phyloP scores from a whole-genome alignment of 2,329 filamentous ascomycete species.

The Emmonsia crescens region DNA sequence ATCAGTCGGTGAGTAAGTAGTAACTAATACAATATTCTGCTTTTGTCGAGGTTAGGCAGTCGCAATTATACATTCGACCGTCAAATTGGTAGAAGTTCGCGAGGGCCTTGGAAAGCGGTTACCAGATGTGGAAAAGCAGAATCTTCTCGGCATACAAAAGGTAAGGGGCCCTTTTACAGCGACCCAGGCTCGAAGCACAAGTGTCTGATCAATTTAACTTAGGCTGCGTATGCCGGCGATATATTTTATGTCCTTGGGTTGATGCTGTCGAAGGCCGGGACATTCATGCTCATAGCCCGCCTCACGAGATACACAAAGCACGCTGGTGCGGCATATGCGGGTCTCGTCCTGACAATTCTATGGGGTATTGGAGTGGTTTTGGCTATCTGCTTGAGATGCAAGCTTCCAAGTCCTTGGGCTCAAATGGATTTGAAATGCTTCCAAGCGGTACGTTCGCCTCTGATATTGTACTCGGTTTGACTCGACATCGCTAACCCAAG shows the following conservation, averaged over 20 bases:
- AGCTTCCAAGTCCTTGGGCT: slow-evolving; percentile 9
- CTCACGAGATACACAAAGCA: slow-evolving; percentile 12
- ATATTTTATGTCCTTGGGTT: slow-evolving; percentile 12
- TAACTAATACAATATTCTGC: background rate
- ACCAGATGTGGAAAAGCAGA: background rate
- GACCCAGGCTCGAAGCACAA: background rate
- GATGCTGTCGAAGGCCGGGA: slow-evolving; percentile 9
- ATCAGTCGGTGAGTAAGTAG: background rate
- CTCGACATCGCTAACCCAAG: background rate
- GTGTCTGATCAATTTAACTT: background rate
- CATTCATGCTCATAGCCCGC: slow-evolving; percentile 11
- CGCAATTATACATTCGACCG: slow-evolving; percentile 10
- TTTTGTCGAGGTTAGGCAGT: slow-evolving; percentile 5
- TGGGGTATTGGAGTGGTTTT: slow-evolving; percentile 9
- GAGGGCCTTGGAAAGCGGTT: slow-evolving; percentile 11
- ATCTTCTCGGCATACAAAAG: slow-evolving; percentile 8
- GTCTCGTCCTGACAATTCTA: slow-evolving; percentile 3
- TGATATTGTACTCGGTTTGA: background rate
- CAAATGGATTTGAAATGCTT: slow-evolving; percentile 8
- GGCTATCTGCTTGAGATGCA: slow-evolving; percentile 9
- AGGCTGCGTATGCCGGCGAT: slow-evolving; percentile 11
- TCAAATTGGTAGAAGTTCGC: slow-evolving; percentile 11
- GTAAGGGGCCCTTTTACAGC: background rate
- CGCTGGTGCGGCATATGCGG: slow-evolving; percentile 6
- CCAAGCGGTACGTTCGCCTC: slow-evolving; percentile 6